These are phyloP conservation scores for Hortaea werneckii DNA, from an alignment of 2,329 filamentous ascomycete species.

Conservation along the genomic window DNA sequence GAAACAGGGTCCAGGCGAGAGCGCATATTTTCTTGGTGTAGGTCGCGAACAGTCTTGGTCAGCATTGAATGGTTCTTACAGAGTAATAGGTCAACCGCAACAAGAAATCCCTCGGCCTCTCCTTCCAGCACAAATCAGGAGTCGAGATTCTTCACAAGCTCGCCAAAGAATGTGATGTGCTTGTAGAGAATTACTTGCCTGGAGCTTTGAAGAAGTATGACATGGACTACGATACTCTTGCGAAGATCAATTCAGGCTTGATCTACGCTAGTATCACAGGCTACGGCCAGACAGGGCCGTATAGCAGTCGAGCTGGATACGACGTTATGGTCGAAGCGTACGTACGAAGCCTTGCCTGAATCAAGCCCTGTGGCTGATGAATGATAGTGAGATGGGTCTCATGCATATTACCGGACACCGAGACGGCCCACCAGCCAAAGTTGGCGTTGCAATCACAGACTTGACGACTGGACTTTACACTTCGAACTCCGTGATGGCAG, in stretches of 20 bases:
- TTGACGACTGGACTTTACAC: conserved; percentile 92
- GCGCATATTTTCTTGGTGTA: conserved; percentile 88
- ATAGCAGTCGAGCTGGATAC: conserved; percentile 79
- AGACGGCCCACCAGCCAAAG: conserved; percentile 87
- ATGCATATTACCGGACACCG: conserved; percentile 96
- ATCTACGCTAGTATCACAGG: conserved; percentile 96
- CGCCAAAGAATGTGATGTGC: conserved; percentile 73
- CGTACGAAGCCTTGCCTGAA: conserved; percentile 6
- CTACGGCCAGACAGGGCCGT: conserved; percentile 91
- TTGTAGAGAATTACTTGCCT: conserved; percentile 95
- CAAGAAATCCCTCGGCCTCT: conserved; percentile 87
- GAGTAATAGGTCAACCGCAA: conserved; percentile 73
- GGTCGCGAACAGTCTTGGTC: conserved; percentile 12
- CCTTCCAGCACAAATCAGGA: conserved; percentile 76
- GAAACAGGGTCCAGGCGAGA: conserved; percentile 65
- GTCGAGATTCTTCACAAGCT: conserved; percentile 81
- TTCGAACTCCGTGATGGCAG: conserved; percentile 90
- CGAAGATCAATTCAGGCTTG: conserved; percentile 69
- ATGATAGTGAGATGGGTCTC: conserved; percentile 65
- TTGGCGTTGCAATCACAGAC: conserved; percentile 94
- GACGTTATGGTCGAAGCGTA: conserved; percentile 97
- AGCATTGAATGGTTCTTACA: neutral
- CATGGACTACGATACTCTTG: conserved; percentile 76
- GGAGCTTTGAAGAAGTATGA: conserved; percentile 80
- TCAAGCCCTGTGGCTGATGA: neutral